These are phyloP conservation scores for Plasmodium cynomolgi DNA, from an alignment of 169 alveolate species.

Conservation along the genomic window DNA sequence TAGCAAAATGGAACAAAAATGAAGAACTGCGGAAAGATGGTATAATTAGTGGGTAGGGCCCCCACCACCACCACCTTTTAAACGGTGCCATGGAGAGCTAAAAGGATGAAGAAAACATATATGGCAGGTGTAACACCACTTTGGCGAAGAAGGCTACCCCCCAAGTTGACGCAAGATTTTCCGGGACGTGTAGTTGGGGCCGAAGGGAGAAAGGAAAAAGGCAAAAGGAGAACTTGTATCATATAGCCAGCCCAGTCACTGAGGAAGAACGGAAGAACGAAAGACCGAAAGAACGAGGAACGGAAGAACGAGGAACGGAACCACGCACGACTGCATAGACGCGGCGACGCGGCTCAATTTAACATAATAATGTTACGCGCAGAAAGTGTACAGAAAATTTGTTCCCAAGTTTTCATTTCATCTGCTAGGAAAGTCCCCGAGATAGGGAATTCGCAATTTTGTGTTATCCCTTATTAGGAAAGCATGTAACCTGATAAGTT, in stretches of 20 bases:
- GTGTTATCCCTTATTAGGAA: slow-evolving; percentile 25
- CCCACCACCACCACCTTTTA: not conserved
- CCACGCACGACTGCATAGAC: not conserved
- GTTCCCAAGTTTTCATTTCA: slow-evolving; percentile 49
- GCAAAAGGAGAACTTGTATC: not conserved
- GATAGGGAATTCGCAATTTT: slow-evolving; percentile 17
- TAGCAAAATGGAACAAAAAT: not conserved
- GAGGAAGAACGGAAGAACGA: not conserved
- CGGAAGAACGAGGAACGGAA: not conserved
- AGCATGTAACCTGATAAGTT: slow-evolving; percentile 74
- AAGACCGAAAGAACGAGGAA: not conserved
- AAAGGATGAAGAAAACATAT: not conserved
- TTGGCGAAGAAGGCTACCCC: not conserved
- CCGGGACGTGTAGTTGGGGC: not conserved
- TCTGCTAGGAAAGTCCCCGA: slow-evolving; percentile 78
- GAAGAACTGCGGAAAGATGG: not conserved
- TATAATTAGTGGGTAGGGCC: not conserved
- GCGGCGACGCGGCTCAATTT: slow-evolving; percentile 6
- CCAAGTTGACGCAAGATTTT: not conserved
- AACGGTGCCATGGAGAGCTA: not conserved
- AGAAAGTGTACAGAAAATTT: slow-evolving; percentile 75
- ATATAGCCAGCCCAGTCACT: not conserved
- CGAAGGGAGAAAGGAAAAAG: not conserved
- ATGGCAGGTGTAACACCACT: not conserved
- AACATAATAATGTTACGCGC: slow-evolving; percentile 73